phyloP scores from a whole-genome alignment of 768 basidiomycete species.

The Suillus occidentalis region DNA sequence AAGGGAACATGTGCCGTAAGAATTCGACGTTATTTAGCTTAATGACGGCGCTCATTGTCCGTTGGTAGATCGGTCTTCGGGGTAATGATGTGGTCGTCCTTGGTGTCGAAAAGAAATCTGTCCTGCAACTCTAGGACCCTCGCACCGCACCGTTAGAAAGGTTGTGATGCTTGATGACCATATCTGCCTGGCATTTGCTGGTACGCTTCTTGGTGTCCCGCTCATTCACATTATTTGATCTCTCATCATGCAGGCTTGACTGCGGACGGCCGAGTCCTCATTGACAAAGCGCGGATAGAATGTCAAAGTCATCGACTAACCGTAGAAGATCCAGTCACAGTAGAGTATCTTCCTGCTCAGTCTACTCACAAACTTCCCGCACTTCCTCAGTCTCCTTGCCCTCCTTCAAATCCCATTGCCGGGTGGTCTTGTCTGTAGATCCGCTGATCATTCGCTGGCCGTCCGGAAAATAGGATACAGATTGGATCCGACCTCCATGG shows the following conservation, averaged over 20 bases:
- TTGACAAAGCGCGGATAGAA: constrained; percentile 97
- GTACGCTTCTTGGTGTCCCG: constrained; percentile 43
- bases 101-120: constrained; percentile 98
- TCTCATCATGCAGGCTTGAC: constrained; percentile 69
- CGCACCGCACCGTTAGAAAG: constrained; percentile 95
- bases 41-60: constrained; percentile 7
- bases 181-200: constrained; percentile 95
- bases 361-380: too few relatives aligned
- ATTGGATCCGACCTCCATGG: too few relatives aligned
- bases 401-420: too few relatives aligned
- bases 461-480: too few relatives aligned
- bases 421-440: too few relatives aligned
- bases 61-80: constrained; percentile 83
- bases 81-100: constrained; percentile 94
- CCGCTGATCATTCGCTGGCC: too few relatives aligned
- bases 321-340: constrained; percentile 96
- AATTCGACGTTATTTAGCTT: constrained; percentile 11
- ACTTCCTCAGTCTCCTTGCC: too few relatives aligned
- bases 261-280: constrained; percentile 95
- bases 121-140: constrained; percentile 96
- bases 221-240: constrained; percentile 13
- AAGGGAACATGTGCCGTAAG: constrained; percentile 96
- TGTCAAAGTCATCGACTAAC: constrained; percentile 97
- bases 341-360: constrained; percentile 66
- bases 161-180: constrained; percentile 99